Evolutionary conservation across 805 yeast genomes (phyloP), one percentile per base, ranked within the genome.

Genomic region (Debaryomyces hansenii): DNA sequence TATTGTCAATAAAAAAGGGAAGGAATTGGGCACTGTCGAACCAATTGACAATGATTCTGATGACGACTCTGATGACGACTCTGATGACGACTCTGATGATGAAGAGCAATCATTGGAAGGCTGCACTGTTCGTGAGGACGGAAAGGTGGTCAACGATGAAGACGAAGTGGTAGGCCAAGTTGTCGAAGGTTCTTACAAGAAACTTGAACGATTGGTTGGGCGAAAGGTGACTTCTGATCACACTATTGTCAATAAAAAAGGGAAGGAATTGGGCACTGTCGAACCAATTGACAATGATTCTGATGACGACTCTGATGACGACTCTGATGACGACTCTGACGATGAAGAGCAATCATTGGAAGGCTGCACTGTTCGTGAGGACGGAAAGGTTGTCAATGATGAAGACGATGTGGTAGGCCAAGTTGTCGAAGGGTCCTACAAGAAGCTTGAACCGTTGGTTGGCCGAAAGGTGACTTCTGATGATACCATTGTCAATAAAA

Each of bases 381-480:
- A 37, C 27, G 40, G 40, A 18, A 37, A 37, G 40, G 40, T 18
- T 37, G 40, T 37, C 40, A 37, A 37, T 12, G 40, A 37, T 37
- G 40, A 37, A 4, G 40, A 20, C 14, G 27, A 37, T 5, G 40
- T 37, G 12, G 40, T 37, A 37, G 40, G 40, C n/a, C 27, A 37
- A 16, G 40, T 37, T 37, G 40, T 37, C 5, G 40, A 37, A 37
- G 40, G 40, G 8, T 37, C 40, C 4, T 37, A 37, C 40, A 37
- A 37, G 20, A 37, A 37, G 12, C 40, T 37, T 20, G 40, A 37
- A 18, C 29, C 5, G 15, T 37, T 37, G 14, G 40, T 37, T 18
- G 40, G 40, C 6, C 29, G 29, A 37, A 37, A 37, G 40, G 40
- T 37, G 28, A 37, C 40, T 37, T 2, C 27, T n/a, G 40, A 37